These are phyloP conservation scores for Trypanosoma lewisi DNA, from an alignment of 208 protist species.

Conservation along the genomic window DNA sequence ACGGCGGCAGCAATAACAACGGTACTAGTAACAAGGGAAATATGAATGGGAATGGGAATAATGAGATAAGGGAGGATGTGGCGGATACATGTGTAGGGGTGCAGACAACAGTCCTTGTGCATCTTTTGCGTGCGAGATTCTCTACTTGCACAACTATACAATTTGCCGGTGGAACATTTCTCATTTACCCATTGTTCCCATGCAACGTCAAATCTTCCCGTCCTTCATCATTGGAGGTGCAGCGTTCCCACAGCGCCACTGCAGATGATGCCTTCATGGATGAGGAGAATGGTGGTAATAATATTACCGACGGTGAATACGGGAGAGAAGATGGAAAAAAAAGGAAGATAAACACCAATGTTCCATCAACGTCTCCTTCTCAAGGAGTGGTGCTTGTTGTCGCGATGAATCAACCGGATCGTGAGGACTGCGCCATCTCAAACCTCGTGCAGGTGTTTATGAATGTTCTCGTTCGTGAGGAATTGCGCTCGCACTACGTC, in stretches of 20 bases:
- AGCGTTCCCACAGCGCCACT: background rate
- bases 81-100: slow-evolving; percentile 70
- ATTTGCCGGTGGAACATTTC: slow-evolving; percentile 69
- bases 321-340: background rate
- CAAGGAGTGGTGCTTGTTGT: slow-evolving; percentile 48
- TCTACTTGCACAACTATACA: slow-evolving; percentile 64
- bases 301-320: too few species aligned
- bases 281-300: background rate
- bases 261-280: background rate
- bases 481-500: slow-evolving; percentile 56
- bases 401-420: slow-evolving; percentile 67
- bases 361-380: background rate
- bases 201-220: background rate
- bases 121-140: slow-evolving; percentile 58
- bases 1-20: too few species aligned
- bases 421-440: slow-evolving; percentile 49
- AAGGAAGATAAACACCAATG: background rate
- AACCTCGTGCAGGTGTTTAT: slow-evolving; percentile 82
- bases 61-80: background rate
- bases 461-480: slow-evolving; percentile 79
- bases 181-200: slow-evolving; percentile 52
- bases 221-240: background rate
- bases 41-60: background rate
- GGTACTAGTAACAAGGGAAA: background rate
- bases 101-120: slow-evolving; percentile 48